Conservation (phyloP, 176 grass and related monocot genomes). For the Musa acuminata region DNA sequence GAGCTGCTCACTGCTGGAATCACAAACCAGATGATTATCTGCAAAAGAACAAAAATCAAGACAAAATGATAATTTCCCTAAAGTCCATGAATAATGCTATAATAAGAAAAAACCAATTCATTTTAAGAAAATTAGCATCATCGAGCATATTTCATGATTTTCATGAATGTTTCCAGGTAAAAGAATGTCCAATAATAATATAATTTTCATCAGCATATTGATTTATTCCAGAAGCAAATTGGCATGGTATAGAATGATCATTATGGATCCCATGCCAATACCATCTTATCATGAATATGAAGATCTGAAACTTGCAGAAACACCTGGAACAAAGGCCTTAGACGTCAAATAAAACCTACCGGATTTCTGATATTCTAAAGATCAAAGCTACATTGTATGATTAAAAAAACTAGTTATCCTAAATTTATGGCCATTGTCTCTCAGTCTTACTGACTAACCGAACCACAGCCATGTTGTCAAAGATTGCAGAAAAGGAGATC, state of each 20-base stretch:
- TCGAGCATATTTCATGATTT: not conserved
- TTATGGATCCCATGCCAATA: too few relatives aligned
- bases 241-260: too few relatives aligned
- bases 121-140: not conserved
- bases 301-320: not conserved
- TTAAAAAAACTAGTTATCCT: too few relatives aligned
- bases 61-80: not conserved
- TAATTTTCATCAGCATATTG: not conserved
- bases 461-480: too few relatives aligned
- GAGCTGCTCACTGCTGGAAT: constrained; percentile 65
- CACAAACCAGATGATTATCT: constrained; percentile 80
- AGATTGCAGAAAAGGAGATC: too few relatives aligned
- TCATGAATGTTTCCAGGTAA: not conserved
- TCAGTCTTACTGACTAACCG: too few relatives aligned
- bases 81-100: not conserved
- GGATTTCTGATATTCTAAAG: not conserved
- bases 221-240: too few relatives aligned
- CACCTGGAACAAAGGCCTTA: not conserved
- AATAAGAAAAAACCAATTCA: too few relatives aligned
- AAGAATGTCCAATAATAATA: not conserved
- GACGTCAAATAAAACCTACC: not conserved
- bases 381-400: too few relatives aligned
- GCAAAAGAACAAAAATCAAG: constrained; percentile 17
- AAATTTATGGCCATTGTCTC: too few relatives aligned
- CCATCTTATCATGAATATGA: not conserved